phyloP scores from a whole-genome alignment of 1,284 basidiomycete species.

The Kwoniella shivajii region DNA sequence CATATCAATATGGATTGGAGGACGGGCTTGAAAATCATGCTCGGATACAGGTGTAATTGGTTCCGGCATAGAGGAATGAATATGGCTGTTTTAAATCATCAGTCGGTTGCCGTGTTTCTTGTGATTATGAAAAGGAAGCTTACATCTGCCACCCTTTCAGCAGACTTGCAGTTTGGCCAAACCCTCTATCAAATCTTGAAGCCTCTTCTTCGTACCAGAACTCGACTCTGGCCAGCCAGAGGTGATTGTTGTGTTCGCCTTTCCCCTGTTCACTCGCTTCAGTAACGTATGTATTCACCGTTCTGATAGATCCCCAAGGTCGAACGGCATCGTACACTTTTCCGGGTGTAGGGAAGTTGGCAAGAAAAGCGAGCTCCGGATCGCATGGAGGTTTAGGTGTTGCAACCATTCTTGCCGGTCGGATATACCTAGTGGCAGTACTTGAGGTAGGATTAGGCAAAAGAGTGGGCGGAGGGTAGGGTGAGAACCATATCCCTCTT shows the following conservation, averaged over 20 bases:
- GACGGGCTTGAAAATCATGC: not conserved
- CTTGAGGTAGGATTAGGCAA: constrained; percentile 50
- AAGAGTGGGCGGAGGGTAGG: constrained; percentile 68
- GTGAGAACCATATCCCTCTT: constrained; percentile 63
- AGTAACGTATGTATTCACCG: constrained; percentile 24
- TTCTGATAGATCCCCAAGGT: constrained; percentile 56
- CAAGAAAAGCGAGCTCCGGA: constrained; percentile 67
- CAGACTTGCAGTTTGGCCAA: constrained; percentile 22
- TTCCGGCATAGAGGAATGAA: constrained; percentile 2
- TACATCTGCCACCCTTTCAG: constrained; percentile 46
- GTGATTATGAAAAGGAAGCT: constrained; percentile 10
- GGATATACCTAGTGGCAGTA: constrained; percentile 32
- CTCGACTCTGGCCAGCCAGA: constrained; percentile 71
- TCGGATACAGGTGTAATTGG: not conserved
- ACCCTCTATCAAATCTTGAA: constrained; percentile 66
- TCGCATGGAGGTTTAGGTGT: constrained; percentile 65
- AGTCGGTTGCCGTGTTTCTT: constrained; percentile 10
- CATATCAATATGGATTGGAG: not conserved
- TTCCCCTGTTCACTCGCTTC: constrained; percentile 19
- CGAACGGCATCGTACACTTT: constrained; percentile 72
- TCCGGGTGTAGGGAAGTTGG: constrained; percentile 68
- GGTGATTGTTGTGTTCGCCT: constrained; percentile 53
- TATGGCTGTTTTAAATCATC: constrained; percentile 13
- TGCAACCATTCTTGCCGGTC: constrained; percentile 41
- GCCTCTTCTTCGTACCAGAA: constrained; percentile 89